A percentile compares a stretch with the other conserved stretches of the same genome.
Conservation (phyloP, 805 yeast genomes). For the Schwanniomyces occidentalis region DNA sequence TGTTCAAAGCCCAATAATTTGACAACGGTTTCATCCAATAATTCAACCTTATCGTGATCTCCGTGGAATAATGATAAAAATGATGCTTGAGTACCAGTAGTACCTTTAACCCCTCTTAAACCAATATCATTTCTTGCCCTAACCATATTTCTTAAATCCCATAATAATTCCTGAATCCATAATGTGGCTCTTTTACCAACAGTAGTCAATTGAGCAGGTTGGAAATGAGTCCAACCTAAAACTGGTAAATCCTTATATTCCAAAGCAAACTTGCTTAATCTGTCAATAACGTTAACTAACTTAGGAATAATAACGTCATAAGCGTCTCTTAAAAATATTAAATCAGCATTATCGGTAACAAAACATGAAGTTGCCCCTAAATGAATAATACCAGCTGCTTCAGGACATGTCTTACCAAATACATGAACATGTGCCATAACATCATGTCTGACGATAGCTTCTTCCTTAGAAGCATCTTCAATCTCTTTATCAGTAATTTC, state of each 20-base stretch:
- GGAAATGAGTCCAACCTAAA: slow-evolving; percentile 99
- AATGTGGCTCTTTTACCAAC: slow-evolving; percentile 97
- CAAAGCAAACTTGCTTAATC: slow-evolving; percentile 83
- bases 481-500: slow-evolving; percentile 91
- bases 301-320: slow-evolving; percentile 91
- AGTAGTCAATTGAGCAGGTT: slow-evolving; percentile 98
- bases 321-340: slow-evolving; percentile 94
- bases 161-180: slow-evolving; percentile 95
- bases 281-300: slow-evolving; percentile 91
- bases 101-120: slow-evolving; percentile 97
- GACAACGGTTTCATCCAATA: slow-evolving; percentile 86
- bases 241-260: slow-evolving; percentile 95
- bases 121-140: slow-evolving; percentile 97
- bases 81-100: slow-evolving; percentile 98
- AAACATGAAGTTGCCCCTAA: slow-evolving; percentile 97
- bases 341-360: slow-evolving; percentile 97
- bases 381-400: slow-evolving; percentile 97
- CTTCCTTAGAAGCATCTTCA: slow-evolving; percentile 84
- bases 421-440: slow-evolving; percentile 99
- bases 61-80: slow-evolving; percentile 95
- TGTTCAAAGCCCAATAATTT: slow-evolving; percentile 90
- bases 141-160: slow-evolving; percentile 95
- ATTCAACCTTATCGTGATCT: slow-evolving; percentile 94
- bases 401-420: slow-evolving; percentile 89
- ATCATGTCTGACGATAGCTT: slow-evolving; percentile 97